Evolutionary conservation across 2,329 filamentous ascomycete species (phyloP), one percentile per base, ranked within the genome.

Genomic region (Ceratocystis harringtonii): DNA sequence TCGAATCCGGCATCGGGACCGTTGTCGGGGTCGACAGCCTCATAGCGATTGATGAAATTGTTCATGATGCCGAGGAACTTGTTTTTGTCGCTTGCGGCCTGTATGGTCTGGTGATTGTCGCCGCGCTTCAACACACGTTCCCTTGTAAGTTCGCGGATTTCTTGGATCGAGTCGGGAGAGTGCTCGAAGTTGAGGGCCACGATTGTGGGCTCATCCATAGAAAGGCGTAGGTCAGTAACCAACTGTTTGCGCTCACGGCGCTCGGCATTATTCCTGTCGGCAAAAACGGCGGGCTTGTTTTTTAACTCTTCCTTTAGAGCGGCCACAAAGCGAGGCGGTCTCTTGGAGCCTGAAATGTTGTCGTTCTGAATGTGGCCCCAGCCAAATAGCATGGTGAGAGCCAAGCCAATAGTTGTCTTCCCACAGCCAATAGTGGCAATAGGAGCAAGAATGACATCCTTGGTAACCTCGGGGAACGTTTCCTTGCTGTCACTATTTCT

Each of bases 341-440:
- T 61, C 65, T 81, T 82, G 73, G 88, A 87, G 68, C 86, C 90
- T 63, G 85, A 84, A 67, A 99, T 94, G 72, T 99, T 95, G 77
- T 99, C 94, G 73, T 99, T 99, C 73, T 99, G 94, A 61, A 96
- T 80, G 73, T 96, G 91, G 17, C 90, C 92, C 89, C 92, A 97
- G 65, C 81, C 84, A 70, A 97, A 96, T 0, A 99, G 81, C 71
- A 90, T 86, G 3, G 82, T 81, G 22, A 99, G 78, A 1, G 89
- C 92, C 62, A 95, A 76, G 2, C 89, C 91, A 62, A 99, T 78
- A 0, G 94, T 99, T 0, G 94, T 99, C 80, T 99, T 99, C 65
- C 94, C 94, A 72, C 94, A 99, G 8, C 94, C 94, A 64, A 99
- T 88, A 0, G 94, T 96, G 1, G 94, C 91, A 70, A 96, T 85